These are phyloP conservation scores for Stagonosporopsis chrysanthemi DNA, from an alignment of 2,329 filamentous ascomycete genomes.

Conservation along the genomic window DNA sequence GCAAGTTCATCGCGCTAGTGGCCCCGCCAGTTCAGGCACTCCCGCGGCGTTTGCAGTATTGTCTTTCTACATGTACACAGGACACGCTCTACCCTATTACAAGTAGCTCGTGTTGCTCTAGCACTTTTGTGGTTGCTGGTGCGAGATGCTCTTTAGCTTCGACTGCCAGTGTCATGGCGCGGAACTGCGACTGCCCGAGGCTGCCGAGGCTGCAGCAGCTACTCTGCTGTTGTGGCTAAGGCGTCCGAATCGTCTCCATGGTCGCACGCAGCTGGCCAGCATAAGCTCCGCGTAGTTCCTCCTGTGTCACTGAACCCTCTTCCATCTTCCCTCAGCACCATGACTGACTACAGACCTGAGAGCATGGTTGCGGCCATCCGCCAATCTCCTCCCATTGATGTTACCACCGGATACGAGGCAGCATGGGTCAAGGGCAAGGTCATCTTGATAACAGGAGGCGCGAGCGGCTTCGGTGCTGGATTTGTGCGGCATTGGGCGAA, in stretches of 20 bases:
- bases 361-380: conserved; percentile 33
- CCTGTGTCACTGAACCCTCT: background rate
- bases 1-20: conserved; percentile 9
- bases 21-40: conserved; percentile 13
- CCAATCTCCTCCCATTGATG: conserved; percentile 51
- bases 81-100: background rate
- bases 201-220: conserved; percentile 9
- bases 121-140: conserved; percentile 8
- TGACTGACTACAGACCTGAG: conserved; percentile 35
- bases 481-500: conserved; percentile 50
- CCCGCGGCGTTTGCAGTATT: conserved; percentile 9
- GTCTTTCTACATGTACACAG: background rate
- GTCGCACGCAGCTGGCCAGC: conserved; percentile 1
- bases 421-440: conserved; percentile 49
- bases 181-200: conserved; percentile 4
- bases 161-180: background rate
- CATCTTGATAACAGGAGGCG: conserved; percentile 51
- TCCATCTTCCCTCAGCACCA: conserved; percentile 5
- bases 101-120: conserved; percentile 1
- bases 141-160: conserved; percentile 4
- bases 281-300: background rate
- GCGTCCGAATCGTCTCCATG: conserved; percentile 1
- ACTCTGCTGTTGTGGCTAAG: background rate
- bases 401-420: conserved; percentile 45
- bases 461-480: conserved; percentile 50